Percentiles rank a stretch among this genome's conserved stretches.
Evolutionary conservation across 2,329 filamentous ascomycete species (phyloP).

Genomic region (Rhynchosporium agropyri): DNA sequence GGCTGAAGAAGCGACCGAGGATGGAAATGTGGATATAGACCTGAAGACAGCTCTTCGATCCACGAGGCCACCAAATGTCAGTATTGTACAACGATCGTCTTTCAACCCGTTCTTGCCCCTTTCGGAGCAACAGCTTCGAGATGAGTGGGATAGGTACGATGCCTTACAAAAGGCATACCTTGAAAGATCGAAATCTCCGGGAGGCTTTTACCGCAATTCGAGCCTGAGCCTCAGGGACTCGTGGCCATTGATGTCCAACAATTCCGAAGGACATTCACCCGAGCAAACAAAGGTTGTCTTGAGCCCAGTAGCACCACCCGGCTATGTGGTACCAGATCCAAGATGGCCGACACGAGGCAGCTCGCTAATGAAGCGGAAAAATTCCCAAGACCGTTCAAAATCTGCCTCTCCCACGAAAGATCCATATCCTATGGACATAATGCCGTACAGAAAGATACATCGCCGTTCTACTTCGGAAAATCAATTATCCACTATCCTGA

Average conservation of each 20-base stretch:
- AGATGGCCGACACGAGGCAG: slow-evolving; percentile 28
- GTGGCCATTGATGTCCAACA: slow-evolving; percentile 36
- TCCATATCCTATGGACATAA: slow-evolving; percentile 4
- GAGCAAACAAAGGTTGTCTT: slow-evolving; percentile 30
- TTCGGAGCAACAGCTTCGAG: slow-evolving; percentile 12
- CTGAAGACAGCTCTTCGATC: slow-evolving; percentile 24
- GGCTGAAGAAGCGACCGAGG: slow-evolving; percentile 16
- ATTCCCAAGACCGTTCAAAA: slow-evolving; percentile 10
- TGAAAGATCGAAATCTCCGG: slow-evolving; percentile 26
- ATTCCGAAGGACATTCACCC: slow-evolving; percentile 27
- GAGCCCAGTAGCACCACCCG: slow-evolving; percentile 36
- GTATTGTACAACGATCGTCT: slow-evolving; percentile 16
- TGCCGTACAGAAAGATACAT: slow-evolving; percentile 15
- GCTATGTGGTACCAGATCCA: slow-evolving; percentile 33
- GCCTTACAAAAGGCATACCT: slow-evolving; percentile 20
- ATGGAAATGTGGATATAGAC: slow-evolving; percentile 34
- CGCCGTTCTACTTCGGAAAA: slow-evolving; percentile 33
- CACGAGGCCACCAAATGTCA: slow-evolving; percentile 22
- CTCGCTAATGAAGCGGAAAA: slow-evolving; percentile 12
- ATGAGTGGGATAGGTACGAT: slow-evolving; percentile 20
- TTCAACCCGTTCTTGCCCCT: slow-evolving; percentile 22
- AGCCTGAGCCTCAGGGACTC: slow-evolving; percentile 36
- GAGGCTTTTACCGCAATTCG: slow-evolving; percentile 27
- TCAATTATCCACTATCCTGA: slow-evolving; percentile 35
- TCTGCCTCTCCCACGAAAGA: slow-evolving; percentile 7